Evolutionary conservation across 2,329 filamentous ascomycete species (phyloP).

Genomic region (Cylindrodendrum hubeiense): DNA sequence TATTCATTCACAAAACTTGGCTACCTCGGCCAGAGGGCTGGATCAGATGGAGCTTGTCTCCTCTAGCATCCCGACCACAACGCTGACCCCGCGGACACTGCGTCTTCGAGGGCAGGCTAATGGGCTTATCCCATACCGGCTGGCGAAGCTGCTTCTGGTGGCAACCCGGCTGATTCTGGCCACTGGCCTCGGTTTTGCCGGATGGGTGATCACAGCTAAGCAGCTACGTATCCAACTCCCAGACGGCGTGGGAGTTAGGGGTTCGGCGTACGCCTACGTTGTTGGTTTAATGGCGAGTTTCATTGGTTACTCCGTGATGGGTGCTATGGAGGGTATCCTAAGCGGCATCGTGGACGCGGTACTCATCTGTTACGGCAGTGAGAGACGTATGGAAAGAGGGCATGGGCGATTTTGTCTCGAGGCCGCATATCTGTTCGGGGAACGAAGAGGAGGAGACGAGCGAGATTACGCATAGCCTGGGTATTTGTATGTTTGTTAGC

Average conservation of each 20-base stretch:
- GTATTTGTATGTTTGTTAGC: constrained; percentile 14
- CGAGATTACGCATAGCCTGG: constrained; percentile 43
- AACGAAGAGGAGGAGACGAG: constrained; percentile 55
- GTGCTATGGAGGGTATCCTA: constrained; percentile 89
- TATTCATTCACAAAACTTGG: constrained; percentile 89
- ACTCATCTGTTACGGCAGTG: constrained; percentile 94
- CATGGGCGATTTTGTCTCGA: constrained; percentile 89
- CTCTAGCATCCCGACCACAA: constrained; percentile 79
- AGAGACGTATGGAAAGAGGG: constrained; percentile 76
- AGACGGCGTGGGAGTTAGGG: constrained; percentile 69
- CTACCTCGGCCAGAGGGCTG: constrained; percentile 81
- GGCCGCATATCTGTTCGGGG: constrained; percentile 89
- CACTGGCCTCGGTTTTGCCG: constrained; percentile 88
- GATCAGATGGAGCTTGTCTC: constrained; percentile 86
- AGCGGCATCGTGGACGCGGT: constrained; percentile 89
- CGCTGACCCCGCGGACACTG: constrained; percentile 69
- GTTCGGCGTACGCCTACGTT: constrained; percentile 94
- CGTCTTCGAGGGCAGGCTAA: constrained; percentile 56
- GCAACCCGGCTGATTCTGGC: constrained; percentile 94
- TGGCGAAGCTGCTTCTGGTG: constrained; percentile 92
- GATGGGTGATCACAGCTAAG: constrained; percentile 95
- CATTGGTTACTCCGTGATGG: constrained; percentile 94
- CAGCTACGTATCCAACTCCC: constrained; percentile 74
- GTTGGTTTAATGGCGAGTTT: constrained; percentile 93
- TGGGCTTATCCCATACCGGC: constrained; percentile 84